Evolutionary conservation across 768 basidiomycete species (phyloP), one percentile per base, ranked within the genome.

Genomic region (Mycena vitilis): DNA sequence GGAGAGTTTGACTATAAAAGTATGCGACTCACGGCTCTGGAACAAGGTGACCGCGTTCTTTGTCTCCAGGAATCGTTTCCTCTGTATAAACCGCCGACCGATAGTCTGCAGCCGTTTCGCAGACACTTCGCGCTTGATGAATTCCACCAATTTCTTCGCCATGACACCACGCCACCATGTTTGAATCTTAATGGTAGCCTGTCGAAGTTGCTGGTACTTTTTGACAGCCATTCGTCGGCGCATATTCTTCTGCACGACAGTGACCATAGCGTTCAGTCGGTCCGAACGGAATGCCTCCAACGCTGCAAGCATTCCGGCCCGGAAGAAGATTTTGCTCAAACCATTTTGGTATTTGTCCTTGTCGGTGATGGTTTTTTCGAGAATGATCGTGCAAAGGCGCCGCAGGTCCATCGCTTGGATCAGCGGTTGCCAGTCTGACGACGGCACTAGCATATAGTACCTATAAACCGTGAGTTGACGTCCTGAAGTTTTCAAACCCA

Each of bases 261-360:
- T 98, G 68, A 96, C 95, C 81, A 99, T 88, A 23, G 90, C 84
- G 76, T 97, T 96, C 60, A 99, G 87, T 66, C 94, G 86, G 68
- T 93, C 90, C 9, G 95, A 91, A 47, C 98, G 93, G 63, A 96
- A 85, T 18, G 94, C 89, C 81, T 99, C 98, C 52, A 99, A 86
- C 8, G 93, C 93, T 34, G 98, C 97, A 63, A 99, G 91, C 95
- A 99, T 98, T 71, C 98, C 98, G 15, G 98, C 96, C 68, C 98
- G 90, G 87, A 99, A 99, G 84, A 99, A 99, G 73, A 99, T 98
- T 82, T 99, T 99, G 34, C 95, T 99, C 36, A 96, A 86, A 73
- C 98, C 98, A 75, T 91, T 91, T 81, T 99, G 98, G 80, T 96
- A 98, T 84, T 97, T 98, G 85, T 98, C 96, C 9, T 91, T 87